Conservation (phyloP, 345 rosid genomes). For the Heritiera fomes region DNA sequence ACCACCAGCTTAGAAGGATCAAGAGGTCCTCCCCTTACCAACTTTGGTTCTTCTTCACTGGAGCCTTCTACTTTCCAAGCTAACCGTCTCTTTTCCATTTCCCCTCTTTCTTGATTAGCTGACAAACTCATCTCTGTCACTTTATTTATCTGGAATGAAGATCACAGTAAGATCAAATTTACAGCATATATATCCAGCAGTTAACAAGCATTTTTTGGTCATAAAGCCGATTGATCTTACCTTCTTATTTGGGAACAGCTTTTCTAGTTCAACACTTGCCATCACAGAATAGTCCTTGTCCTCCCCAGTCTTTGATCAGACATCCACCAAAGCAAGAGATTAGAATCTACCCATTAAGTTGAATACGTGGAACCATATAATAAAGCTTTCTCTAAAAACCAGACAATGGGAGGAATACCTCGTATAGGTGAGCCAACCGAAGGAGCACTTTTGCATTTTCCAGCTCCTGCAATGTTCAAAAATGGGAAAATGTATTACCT, state of each 20-base stretch:
- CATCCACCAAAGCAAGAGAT: slow-evolving; percentile 2
- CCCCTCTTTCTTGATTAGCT: slow-evolving; percentile 78
- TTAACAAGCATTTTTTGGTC: neutral
- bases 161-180: neutral
- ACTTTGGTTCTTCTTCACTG: slow-evolving; percentile 39
- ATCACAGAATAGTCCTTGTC: slow-evolving; percentile 75
- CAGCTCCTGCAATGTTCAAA: slow-evolving; percentile 54
- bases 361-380: neutral
- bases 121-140: slow-evolving; percentile 78
- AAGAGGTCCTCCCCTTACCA: slow-evolving; percentile 30
- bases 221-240: slow-evolving; percentile 34
- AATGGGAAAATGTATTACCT: slow-evolving; percentile 2
- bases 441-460: slow-evolving; percentile 74
- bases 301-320: slow-evolving; percentile 58
- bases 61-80: slow-evolving; percentile 73
- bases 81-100: slow-evolving; percentile 77
- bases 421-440: slow-evolving; percentile 89
- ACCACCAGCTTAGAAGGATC: slow-evolving; percentile 32
- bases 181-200: neutral
- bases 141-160: slow-evolving; percentile 48
- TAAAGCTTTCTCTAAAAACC: neutral
- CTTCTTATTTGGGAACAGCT: slow-evolving; percentile 67
- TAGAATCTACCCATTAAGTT: neutral
- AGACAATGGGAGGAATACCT: slow-evolving; percentile 49
- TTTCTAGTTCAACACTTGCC: slow-evolving; percentile 74